Conservation (phyloP, 352 stramenopile species). For the Phytophthora nicotianae region DNA sequence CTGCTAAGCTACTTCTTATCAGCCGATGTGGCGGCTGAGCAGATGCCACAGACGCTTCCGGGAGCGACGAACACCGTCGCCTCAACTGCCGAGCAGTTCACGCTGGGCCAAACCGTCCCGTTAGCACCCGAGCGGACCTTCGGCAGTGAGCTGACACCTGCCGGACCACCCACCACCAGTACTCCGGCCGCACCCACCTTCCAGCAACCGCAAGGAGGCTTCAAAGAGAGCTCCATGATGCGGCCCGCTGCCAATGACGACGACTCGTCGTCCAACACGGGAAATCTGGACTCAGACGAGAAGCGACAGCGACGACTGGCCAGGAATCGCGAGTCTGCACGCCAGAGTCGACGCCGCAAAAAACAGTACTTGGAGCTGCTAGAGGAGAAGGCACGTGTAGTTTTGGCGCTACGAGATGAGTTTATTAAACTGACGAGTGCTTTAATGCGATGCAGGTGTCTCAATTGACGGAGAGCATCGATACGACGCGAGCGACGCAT, state of each 20-base stretch:
- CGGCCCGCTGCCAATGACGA: constrained; percentile 57
- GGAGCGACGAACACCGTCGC: constrained; percentile 7
- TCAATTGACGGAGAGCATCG: constrained; percentile 88
- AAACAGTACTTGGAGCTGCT: constrained; percentile 90
- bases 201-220: constrained; percentile 53
- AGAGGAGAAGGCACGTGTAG: constrained; percentile 72
- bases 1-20: constrained; percentile 89
- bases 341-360: constrained; percentile 88
- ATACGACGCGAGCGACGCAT: constrained; percentile 75
- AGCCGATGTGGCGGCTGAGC: constrained; percentile 67
- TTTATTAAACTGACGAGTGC: not conserved
- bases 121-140: constrained; percentile 42
- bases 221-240: constrained; percentile 68
- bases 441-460: constrained; percentile 54
- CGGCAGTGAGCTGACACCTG: constrained; percentile 17
- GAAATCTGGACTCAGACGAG: constrained; percentile 66
- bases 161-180: constrained; percentile 8
- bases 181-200: constrained; percentile 35
- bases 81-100: constrained; percentile 37
- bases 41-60: constrained; percentile 42
- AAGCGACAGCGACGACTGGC: constrained; percentile 79
- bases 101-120: constrained; percentile 35
- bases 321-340: constrained; percentile 87
- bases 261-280: constrained; percentile 44
- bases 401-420: not conserved